Evolutionary conservation across 2,329 filamentous ascomycete genomes (phyloP), one percentile per base, ranked within the genome.

Genomic region (Coniochaeta sp.): DNA sequence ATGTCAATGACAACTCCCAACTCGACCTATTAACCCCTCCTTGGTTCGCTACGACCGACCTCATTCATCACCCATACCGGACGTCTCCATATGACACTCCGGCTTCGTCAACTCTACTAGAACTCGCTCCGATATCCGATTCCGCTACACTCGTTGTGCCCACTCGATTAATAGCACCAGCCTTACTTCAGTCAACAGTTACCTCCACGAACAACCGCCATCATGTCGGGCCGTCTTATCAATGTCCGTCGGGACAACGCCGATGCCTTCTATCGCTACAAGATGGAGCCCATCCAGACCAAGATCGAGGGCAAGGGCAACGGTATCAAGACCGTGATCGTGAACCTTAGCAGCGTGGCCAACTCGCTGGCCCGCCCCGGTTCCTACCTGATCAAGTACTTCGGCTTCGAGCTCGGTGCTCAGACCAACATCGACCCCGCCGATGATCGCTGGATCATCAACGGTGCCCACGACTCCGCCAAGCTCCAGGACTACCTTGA

Each of bases 221-320:
- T 65, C 74, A 97, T 97, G 94, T 86, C 89, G 82, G 38, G 38
- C 2, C 38, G 38, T 7, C 91, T 89, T 77, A 81, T 99, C 83
- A 99, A 99, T 77, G 91, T 97, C 75, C 91, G 91, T 74, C 90
- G 89, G 75, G 92, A 97, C 87, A 87, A 96, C 78, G 87, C 86
- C 79, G 94, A 99, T 77, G 87, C 87, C 76, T 99, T 96, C 85
- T 99, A 99, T 79, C 94, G 94, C 73, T 99, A 99, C 86, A 99
- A 99, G 85, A 99, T 99, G 94, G 94, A 97, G 78, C 87, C 85
- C 64, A 79, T 99, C 69, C 90, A 95, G 80, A 96, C 94, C 72
- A 99, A 99, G 82, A 95, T 99, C 65, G 94, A 99, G 77, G 94
- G 94, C 75, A 99, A 99, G 76, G 94, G 94, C 62, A 99, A 99